Base-by-base conservation (phyloP, 139 green algal species). In the Chara braunii region DNA sequence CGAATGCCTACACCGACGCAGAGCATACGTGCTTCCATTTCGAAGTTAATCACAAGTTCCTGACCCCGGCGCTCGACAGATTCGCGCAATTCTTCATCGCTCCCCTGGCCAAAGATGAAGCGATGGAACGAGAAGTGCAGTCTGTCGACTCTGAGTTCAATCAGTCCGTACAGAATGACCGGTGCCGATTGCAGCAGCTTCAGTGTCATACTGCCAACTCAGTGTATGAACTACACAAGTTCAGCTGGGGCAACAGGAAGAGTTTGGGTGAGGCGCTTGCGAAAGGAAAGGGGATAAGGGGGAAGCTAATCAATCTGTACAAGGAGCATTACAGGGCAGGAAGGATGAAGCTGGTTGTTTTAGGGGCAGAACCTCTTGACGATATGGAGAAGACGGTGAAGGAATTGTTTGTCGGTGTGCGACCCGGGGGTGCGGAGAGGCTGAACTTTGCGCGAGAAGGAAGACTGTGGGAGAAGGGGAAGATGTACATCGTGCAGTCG, bases 21-120 rank as follows among this genome's bases (percentile, higher is more conserved):
- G 89, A 97, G 74, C 51, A 80, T 53, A 95, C 90, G 42, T 88
- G 88, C 65, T 95, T 87, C 67, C 83, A 95, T 67, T 95, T 98
- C 70, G 90, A 98, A 50, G 78, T 94, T 23, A 61, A 85, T 9
- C 85, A 87, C 3, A 68, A 73, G 1, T 43, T 70, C 31, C 81
- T 99, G 67, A 30, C 77, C 9, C 84, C 79, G 1, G 89, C 86
- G 0, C 80, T 99, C 37, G 85, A 97, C 42, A 77, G 92, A 54
- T 97, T 98, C 65, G 82, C 92, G 11, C 80, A 89, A 66, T 98
- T 97, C 72, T 99, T 97, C 76, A 77, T 91, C 23, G 51, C 77
- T 0, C 94, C 94, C 1, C 83, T 98, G 40, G 85, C 84, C 59
- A 87, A 91, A 68, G 48, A 67, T n/a, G 63, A 78, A n/a, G 80